Conservation (phyloP, 371 early-diverging fungal genomes). For the Choanephora cucurbitarum region DNA sequence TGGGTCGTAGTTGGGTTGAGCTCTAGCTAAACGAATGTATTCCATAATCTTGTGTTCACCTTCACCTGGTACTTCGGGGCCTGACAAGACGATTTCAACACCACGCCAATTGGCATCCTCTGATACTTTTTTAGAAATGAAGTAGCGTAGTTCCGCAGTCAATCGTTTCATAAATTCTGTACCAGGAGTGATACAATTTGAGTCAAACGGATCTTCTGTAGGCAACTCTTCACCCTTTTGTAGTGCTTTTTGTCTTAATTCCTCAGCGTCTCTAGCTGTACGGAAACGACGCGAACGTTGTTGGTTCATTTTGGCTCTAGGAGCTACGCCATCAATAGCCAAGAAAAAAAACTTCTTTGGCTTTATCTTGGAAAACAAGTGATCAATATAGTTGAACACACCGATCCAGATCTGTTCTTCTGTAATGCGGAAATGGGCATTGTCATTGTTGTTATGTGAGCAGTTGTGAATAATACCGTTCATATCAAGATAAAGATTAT, state of each 20-base stretch:
- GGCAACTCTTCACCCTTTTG: conserved; percentile 72
- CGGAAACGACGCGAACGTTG: conserved; percentile 98
- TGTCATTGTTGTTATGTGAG: conserved; percentile 91
- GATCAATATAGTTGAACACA: conserved; percentile 96
- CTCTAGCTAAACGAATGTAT: conserved; percentile 88
- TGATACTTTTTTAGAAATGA: conserved; percentile 89
- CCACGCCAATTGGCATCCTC: conserved; percentile 90
- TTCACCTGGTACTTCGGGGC: conserved; percentile 98
- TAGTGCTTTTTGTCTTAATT: conserved; percentile 59
- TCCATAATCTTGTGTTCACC: conserved; percentile 99
- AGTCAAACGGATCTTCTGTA: conserved; percentile 87
- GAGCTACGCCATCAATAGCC: conserved; percentile 98
- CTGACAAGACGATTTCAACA: conserved; percentile 91
- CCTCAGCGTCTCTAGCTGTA: conserved; percentile 87
- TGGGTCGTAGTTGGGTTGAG: conserved; percentile 77
- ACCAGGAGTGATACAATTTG: conserved; percentile 99
- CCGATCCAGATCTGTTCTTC: conserved; percentile 95
- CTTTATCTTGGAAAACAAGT: conserved; percentile 87
- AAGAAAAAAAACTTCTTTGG: conserved; percentile 96
- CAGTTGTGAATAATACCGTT: conserved; percentile 99
- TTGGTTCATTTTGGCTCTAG: conserved; percentile 99
- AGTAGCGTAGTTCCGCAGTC: conserved; percentile 84
- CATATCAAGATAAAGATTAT: conserved; percentile 98
- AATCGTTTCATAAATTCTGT: conserved; percentile 98
- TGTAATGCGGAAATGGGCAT: conserved; percentile 70